A percentile compares a stretch with the other conserved stretches of the same genome.
These are phyloP conservation scores for Hypocreales sp. DNA, from an alignment of 2,329 filamentous ascomycete genomes.

Conservation along the genomic window DNA sequence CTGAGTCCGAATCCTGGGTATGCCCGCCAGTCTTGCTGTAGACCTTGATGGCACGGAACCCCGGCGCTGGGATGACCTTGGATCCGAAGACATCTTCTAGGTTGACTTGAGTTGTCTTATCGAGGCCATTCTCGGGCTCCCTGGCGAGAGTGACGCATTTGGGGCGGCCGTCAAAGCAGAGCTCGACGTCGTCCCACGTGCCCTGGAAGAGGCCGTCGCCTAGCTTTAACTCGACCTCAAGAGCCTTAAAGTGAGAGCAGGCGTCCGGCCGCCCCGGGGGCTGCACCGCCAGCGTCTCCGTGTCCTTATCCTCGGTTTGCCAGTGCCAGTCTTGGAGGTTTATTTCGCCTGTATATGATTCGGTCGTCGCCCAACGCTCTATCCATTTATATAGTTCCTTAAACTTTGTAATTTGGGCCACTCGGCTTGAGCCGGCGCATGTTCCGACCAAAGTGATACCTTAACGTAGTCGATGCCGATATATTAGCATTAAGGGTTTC, in stretches of 20 bases:
- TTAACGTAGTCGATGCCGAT: too few relatives aligned
- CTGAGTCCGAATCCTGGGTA: background rate
- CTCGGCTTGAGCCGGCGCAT: too few relatives aligned
- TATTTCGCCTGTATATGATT: too few relatives aligned
- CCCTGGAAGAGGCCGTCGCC: background rate
- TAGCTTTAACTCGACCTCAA: background rate
- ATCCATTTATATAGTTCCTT: too few relatives aligned
- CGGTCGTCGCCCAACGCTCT: too few relatives aligned
- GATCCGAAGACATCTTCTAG: background rate
- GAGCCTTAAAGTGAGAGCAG: background rate
- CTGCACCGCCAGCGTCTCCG: too few relatives aligned
- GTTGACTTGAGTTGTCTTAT: background rate
- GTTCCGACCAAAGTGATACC: too few relatives aligned
- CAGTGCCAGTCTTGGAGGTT: conserved; percentile 1
- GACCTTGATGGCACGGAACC: background rate
- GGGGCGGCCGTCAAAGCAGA: background rate
- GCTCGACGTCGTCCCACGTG: background rate
- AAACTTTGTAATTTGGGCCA: too few relatives aligned
- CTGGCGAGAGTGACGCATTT: too few relatives aligned
- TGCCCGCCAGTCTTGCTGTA: background rate
- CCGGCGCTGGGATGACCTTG: background rate
- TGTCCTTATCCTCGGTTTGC: background rate
- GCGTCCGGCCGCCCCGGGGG: background rate
- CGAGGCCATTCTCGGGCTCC: background rate
- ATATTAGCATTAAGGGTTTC: too few relatives aligned